Evolutionary conservation across 345 rosid genomes (phyloP), one percentile per base, ranked within the genome.

Genomic region (Jatropha curcas): DNA sequence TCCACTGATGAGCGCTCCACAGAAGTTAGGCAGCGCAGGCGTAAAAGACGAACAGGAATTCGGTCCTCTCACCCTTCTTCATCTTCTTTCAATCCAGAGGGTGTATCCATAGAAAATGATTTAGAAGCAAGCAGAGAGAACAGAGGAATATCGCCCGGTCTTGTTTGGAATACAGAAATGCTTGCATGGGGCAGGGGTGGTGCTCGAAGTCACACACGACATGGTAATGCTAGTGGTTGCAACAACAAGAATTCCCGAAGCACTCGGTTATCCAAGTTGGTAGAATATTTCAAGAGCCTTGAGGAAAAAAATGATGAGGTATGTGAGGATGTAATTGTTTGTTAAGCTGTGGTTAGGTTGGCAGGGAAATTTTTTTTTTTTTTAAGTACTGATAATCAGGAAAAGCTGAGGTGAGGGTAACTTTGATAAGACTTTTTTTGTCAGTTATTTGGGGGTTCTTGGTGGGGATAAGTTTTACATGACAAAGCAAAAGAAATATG

Each of bases 181-280:
- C 91, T 88, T 86, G 92, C 87, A 57, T 94, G 98, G 98, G 98
- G 98, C 51, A 84, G 86, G 85, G 98, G 97, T 51, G 97, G 97
- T 52, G 71, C 88, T 62, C 83, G 98, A 77, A 94, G 98, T 84
- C 84, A 86, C 78, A 86, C 94, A 11, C 84, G 98, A 59, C 96
- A 94, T 74, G 96, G 94, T 12, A 88, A 77, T 78, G 65, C 83
- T 65, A 81, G 80, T 78, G 77, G 84, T 73, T 78, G 86, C 76
- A 81, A 62, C 78, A 84, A 56, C 78, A 90, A 83, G 87, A 85
- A 35, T 78, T 78, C 84, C 16, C 86, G 90, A 51, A 86, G 62
- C 67, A 73, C 86, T 74, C 97, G 98, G 81, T 60, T 90, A 65
- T 89, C 86, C 74, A 85, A 70, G 85, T 82, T 94, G 84, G 89